phyloP scores from a whole-genome alignment of 1,284 basidiomycete genomes.

The Anthracocystis setariae region DNA sequence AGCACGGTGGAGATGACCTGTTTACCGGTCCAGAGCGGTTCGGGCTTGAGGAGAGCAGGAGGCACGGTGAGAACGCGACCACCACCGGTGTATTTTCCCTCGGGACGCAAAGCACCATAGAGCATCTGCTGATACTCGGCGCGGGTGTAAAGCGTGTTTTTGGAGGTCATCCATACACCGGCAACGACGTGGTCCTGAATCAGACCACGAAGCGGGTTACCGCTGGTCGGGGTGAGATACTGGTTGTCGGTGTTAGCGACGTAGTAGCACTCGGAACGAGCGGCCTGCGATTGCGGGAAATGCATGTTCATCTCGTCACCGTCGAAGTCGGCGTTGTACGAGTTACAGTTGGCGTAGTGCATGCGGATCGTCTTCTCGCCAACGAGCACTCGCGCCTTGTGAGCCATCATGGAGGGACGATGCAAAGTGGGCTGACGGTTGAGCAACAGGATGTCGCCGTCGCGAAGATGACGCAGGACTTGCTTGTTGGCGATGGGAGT shows the following conservation, averaged over 20 bases:
- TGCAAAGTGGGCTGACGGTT: constrained; percentile 99
- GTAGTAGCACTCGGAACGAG: constrained; percentile 79
- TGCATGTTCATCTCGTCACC: constrained; percentile 99
- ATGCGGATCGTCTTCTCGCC: constrained; percentile 99
- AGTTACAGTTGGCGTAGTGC: constrained; percentile 99
- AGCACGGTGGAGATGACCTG: constrained; percentile 79
- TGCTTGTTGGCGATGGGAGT: constrained; percentile 84
- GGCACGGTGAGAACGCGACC: constrained; percentile 83
- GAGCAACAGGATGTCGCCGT: constrained; percentile 94
- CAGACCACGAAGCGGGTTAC: constrained; percentile 94
- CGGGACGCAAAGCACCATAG: constrained; percentile 92
- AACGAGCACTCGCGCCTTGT: constrained; percentile 88
- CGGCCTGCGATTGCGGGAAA: constrained; percentile 94
- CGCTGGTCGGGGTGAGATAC: constrained; percentile 97
- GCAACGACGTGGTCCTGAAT: constrained; percentile 99
- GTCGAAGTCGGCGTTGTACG: constrained; percentile 99
- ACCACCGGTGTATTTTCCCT: constrained; percentile 77
- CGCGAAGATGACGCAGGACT: constrained; percentile 91
- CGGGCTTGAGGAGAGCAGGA: constrained; percentile 90
- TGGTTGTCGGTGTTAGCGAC: constrained; percentile 99
- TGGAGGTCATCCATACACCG: constrained; percentile 98
- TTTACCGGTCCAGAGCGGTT: constrained; percentile 95
- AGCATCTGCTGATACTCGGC: constrained; percentile 97
- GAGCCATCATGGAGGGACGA: constrained; percentile 99
- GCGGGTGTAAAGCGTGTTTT: constrained; percentile 91